Percentiles rank a stretch among this genome's conserved stretches.
phyloP scores from a whole-genome alignment of 768 basidiomycete species.

The Arthromyces matolae region DNA sequence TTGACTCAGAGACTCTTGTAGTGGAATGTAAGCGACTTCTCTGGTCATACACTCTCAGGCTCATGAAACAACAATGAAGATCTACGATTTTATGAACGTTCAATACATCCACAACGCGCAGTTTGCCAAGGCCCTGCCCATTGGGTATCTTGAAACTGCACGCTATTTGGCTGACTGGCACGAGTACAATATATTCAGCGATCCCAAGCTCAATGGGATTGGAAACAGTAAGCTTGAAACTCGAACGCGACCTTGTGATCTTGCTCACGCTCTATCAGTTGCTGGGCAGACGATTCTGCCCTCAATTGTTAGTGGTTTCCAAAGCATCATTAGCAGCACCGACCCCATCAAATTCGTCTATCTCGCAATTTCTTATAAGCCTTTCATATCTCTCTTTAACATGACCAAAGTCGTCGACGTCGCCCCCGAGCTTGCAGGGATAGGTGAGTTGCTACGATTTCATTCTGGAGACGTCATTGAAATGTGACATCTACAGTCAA shows the following conservation, averaged over 20 bases:
- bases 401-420: slow-evolving; percentile 57
- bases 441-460: slow-evolving; percentile 39
- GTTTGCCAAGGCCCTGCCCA: slow-evolving; percentile 46
- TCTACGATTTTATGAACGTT: slow-evolving; percentile 75
- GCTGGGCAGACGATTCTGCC: slow-evolving; percentile 64
- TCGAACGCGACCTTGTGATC: neutral
- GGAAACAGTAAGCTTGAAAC: slow-evolving; percentile 52
- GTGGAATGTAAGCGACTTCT: slow-evolving; percentile 33
- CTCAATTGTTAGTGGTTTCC: slow-evolving; percentile 51
- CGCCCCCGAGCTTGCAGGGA: slow-evolving; percentile 51
- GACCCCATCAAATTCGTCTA: slow-evolving; percentile 57
- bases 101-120: slow-evolving; percentile 60
- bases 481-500: slow-evolving; percentile 38
- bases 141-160: slow-evolving; percentile 48
- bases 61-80: slow-evolving; percentile 28
- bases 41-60: neutral
- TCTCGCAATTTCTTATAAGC: slow-evolving; percentile 69
- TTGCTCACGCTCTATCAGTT: slow-evolving; percentile 39
- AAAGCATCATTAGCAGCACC: slow-evolving; percentile 43
- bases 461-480: neutral
- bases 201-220: slow-evolving; percentile 48
- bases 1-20: slow-evolving; percentile 10
- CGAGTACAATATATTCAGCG: slow-evolving; percentile 66
- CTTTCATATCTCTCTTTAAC: slow-evolving; percentile 74
- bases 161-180: slow-evolving; percentile 68